Conservation (phyloP, 2,329 filamentous ascomycete genomes). For the Phaeosphaeria sp. region DNA sequence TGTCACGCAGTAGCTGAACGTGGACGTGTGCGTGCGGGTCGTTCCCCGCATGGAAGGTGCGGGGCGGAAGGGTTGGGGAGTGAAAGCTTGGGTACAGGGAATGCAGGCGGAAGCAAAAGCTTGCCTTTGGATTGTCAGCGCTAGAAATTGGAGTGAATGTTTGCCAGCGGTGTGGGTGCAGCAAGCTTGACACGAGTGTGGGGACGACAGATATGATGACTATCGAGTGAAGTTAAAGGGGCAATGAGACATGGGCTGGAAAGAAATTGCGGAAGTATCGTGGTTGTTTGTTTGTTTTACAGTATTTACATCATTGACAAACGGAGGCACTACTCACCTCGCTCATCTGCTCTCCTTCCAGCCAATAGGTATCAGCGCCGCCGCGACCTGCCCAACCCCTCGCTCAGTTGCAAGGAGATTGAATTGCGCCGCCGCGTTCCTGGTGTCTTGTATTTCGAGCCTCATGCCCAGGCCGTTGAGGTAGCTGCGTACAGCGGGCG, state of each 20-base stretch:
- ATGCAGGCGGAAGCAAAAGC: neutral
- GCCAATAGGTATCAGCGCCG: slow-evolving; percentile 84
- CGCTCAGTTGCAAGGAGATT: slow-evolving; percentile 95
- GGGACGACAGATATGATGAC: neutral
- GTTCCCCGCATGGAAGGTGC: neutral
- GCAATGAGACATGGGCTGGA: neutral
- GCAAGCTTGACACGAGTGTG: neutral
- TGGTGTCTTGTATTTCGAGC: slow-evolving; percentile 87
- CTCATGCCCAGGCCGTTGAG: slow-evolving; percentile 82
- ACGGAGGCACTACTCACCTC: neutral
- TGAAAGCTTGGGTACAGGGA: neutral
- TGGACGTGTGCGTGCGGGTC: neutral
- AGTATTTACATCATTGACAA: neutral
- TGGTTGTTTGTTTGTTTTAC: neutral
- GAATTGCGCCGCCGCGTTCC: slow-evolving; percentile 93
- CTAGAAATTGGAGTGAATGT: neutral
- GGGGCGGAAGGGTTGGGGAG: neutral
- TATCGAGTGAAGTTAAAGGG: neutral
- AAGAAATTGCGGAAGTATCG: neutral
- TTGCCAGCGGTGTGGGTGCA: neutral
- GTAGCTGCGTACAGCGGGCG: slow-evolving; percentile 73
- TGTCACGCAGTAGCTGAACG: neutral
- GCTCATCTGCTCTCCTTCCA: slow-evolving; percentile 57
- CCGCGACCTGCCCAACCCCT: slow-evolving; percentile 83
- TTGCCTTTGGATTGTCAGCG: neutral